Percentiles rank a stretch among this genome's conserved stretches.
Conservation (phyloP, 1,284 basidiomycete species). For the Phylloporus sp. region DNA sequence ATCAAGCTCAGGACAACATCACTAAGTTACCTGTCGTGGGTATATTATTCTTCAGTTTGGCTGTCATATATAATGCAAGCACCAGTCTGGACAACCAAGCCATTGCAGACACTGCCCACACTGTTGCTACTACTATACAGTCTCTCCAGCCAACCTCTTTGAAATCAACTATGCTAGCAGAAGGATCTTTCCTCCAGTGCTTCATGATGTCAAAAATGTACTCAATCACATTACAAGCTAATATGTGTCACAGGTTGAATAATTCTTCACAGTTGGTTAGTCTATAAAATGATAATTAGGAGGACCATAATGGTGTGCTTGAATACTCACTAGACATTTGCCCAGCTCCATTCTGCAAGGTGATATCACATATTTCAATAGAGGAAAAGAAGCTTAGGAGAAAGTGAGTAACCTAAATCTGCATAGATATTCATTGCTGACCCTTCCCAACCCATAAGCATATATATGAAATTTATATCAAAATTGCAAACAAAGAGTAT, state of each 20-base stretch:
- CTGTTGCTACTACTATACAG: neutral
- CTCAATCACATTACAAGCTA: no score
- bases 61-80: neutral
- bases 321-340: neutral
- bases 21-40: neutral
- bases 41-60: neutral
- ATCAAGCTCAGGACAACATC: neutral
- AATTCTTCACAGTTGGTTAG: no score
- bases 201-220: no score
- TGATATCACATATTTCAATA: neutral
- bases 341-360: neutral
- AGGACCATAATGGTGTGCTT: no score
- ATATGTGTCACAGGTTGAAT: no score
- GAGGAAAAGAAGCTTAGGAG: neutral
- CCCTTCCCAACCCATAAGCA: neutral
- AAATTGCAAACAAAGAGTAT: neutral
- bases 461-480: neutral
- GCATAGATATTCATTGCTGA: neutral
- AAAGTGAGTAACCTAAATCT: neutral
- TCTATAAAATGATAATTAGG: no score
- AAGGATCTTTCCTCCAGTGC: neutral
- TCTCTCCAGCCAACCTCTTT: neutral
- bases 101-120: neutral
- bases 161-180: no score
- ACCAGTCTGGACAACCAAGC: neutral